Evolutionary conservation across 148 eudicot genomes (phyloP).

Genomic region (Chenopodium quinoa): DNA sequence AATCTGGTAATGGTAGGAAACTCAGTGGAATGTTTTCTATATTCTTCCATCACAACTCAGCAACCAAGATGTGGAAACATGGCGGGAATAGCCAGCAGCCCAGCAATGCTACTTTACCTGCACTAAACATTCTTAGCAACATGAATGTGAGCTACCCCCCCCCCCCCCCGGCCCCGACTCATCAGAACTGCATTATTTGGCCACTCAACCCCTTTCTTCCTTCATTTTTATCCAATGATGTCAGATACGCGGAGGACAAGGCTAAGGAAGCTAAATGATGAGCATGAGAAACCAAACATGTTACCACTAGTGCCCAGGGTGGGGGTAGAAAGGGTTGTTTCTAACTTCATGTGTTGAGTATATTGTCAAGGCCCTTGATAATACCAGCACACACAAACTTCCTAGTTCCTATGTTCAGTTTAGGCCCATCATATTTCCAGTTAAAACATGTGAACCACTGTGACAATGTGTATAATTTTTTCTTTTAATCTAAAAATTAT

Average conservation of each 20-base stretch:
- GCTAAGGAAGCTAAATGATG: neutral
- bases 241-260: neutral
- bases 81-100: neutral
- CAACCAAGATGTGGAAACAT: neutral
- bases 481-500: neutral
- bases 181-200: neutral
- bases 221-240: neutral
- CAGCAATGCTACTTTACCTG: neutral
- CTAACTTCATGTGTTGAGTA: neutral
- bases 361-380: neutral
- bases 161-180: too few relatives aligned
- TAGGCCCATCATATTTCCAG: neutral
- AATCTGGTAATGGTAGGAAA: neutral
- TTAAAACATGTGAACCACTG: neutral
- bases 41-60: neutral
- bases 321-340: too few relatives aligned
- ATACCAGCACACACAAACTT: neutral
- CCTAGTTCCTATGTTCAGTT: neutral
- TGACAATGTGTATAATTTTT: neutral
- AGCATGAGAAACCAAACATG: neutral
- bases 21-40: neutral
- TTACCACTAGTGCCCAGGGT: neutral
- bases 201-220: neutral
- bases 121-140: neutral
- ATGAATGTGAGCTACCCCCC: neutral